Evolutionary conservation across 768 basidiomycete species (phyloP), one percentile per base, ranked within the genome.

Genomic region (Macrolepiota fuliginosa): DNA sequence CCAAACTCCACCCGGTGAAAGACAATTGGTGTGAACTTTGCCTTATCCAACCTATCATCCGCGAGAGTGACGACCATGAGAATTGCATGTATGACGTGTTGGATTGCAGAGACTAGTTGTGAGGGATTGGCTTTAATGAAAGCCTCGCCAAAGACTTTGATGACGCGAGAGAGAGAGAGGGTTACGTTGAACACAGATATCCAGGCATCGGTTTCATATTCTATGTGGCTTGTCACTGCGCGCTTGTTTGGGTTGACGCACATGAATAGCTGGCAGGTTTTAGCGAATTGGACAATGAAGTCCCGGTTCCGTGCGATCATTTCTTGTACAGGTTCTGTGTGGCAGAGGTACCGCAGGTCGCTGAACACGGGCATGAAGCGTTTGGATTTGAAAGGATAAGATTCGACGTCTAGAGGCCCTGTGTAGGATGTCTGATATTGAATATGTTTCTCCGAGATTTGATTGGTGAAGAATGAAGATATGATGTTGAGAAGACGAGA

Each of bases 171-270:
- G 25, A 99, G 76, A 36, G 93, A 95, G 10, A 96, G 83, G 5
- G 94, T 95, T 24, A 98, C 90, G 66, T 96, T 95, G 75, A 98
- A 98, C 13, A 97, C 93, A 67, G 89, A 92, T 64, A 97, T 93
- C 96, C 96, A 97, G 19, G 90, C 90, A 65, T 99, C 97, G 32
- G 91, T 90, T 76, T 99, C 97, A 76, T 92, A 99, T 73, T 98
- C 96, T 67, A 99, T 86, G 67, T 98, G 97, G 55, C 79, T 89
- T 29, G 84, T 82, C 4, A 81, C 85, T 19, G 90, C 93, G 17
- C 96, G 85, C 66, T 88, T 87, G 73, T 95, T 94, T 1, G 95
- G 89, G 69, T 96, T 95, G 69, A 98, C 83, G 65, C 92, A 93
- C 85, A 93, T 91, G 79, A 98, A 99, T 47, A 98, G 77, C 65